Evolutionary conservation across 257 asterid species (phyloP), one percentile per base, ranked within the genome.

Genomic region (Solanum pinnatisectum): DNA sequence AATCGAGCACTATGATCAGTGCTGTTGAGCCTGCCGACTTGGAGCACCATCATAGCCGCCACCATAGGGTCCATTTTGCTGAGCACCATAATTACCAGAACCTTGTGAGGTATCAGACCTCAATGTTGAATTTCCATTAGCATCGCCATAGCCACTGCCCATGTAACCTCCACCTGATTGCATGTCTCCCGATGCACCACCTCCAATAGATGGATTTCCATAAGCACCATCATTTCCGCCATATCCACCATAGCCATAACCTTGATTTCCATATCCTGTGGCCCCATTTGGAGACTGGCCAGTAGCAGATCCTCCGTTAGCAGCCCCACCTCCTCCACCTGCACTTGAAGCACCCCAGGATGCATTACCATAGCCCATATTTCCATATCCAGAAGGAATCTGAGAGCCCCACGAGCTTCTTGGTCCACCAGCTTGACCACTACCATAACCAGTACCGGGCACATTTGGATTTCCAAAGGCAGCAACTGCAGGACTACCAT

Each of bases 241-340:
- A 68, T 94, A 93, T 35, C 96, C 98, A 84, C 98, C 95, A 89
- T 94, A 96, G 40, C 95, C 99, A 92, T 96, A 96, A 59, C 93
- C 94, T 88, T 94, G 99, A 87, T 87, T 94, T 42, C 98, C 98
- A 86, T 93, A 95, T 37, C 93, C 98, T 27, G 94, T 90, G 60
- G 94, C 89, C 8, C 95, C 98, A 87, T 91, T 89, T 30, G 95
- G 98, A 60, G 98, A 92, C 84, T 94, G 99, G 86, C 97, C 96
- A 22, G 30, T 2, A 74, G 52, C 46, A 36, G 96, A 87, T 20
- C 95, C 98, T 87, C 90, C 95, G 76, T 88, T 74, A 73, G 90
- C 91, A 36, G 89, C 78, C 35, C 91, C 94, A 84, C 92, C 89
- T 25, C 90, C 94, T 63, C 91, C 88, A 35, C 86, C 93, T 60